Evolutionary conservation across 75 land plant genomes (phyloP).

Genomic region (Adiantum capillusveneris): DNA sequence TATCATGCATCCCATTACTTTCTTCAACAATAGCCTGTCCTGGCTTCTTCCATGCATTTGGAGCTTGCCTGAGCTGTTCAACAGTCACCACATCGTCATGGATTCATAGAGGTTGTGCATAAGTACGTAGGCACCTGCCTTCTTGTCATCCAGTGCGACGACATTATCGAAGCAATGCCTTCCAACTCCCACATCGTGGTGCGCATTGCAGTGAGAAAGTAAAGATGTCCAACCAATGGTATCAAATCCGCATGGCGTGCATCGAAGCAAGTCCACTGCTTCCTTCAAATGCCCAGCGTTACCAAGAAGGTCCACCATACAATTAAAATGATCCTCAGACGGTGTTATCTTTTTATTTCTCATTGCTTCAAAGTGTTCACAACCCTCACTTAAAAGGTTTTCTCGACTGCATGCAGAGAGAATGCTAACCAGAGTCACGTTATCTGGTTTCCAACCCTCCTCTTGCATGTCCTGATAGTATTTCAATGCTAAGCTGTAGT

Average conservation of each 20-base stretch:
- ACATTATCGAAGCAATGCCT: conserved; percentile 32
- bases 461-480: conserved; percentile 40
- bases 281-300: conserved; percentile 44
- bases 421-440: conserved; percentile 44
- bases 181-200: conserved; percentile 35
- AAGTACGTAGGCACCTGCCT: conserved; percentile 58
- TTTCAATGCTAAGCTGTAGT: conserved; percentile 26
- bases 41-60: conserved; percentile 41
- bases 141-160: conserved; percentile 43
- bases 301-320: conserved; percentile 63
- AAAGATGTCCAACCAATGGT: conserved; percentile 55
- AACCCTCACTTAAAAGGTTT: conserved; percentile 44
- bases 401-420: conserved; percentile 63
- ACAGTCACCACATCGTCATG: conserved; percentile 24
- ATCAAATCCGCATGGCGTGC: conserved; percentile 39
- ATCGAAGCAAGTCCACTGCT: conserved; percentile 31
- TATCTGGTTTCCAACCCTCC: conserved; percentile 33
- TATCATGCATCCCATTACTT: conserved; percentile 34
- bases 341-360: conserved; percentile 32
- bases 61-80: conserved; percentile 34
- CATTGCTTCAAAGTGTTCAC: conserved; percentile 38
- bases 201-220: conserved; percentile 40
- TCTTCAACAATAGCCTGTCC: conserved; percentile 58
- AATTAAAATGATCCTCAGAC: conserved; percentile 67
- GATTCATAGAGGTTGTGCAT: conserved; percentile 47